Conservation (phyloP, 1,139 yeast genomes). For the Saccharomyces hybrid region DNA sequence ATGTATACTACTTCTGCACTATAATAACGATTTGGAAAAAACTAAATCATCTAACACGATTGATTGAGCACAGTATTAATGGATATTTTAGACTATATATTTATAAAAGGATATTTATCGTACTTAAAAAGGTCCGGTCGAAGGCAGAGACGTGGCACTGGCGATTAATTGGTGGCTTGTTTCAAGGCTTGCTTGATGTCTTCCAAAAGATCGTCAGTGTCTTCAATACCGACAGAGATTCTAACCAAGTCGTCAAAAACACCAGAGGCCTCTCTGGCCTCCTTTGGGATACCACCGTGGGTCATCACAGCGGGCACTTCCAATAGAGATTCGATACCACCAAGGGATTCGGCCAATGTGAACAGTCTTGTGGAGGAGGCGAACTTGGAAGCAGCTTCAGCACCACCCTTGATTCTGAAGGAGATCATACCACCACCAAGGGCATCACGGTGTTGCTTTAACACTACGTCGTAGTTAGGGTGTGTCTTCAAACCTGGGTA, state of each 20-base stretch:
- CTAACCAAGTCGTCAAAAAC: constrained; percentile 78
- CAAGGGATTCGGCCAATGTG: constrained; percentile 83
- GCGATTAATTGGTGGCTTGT: constrained; percentile 23
- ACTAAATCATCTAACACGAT: neutral
- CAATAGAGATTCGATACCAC: constrained; percentile 80
- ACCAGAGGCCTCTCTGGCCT: constrained; percentile 71
- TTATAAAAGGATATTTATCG: neutral
- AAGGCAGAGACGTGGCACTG: neutral
- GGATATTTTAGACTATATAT: neutral
- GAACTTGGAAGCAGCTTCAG: constrained; percentile 65
- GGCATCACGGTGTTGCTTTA: constrained; percentile 73
- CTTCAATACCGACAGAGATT: constrained; percentile 84
- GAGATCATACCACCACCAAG: constrained; percentile 92
- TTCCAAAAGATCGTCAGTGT: constrained; percentile 64
- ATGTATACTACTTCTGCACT: neutral
- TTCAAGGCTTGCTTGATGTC: constrained; percentile 68
- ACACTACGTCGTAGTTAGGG: constrained; percentile 54
- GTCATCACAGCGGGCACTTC: constrained; percentile 93
- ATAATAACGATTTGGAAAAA: neutral
- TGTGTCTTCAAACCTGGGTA: constrained; percentile 76
- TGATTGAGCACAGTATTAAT: neutral
- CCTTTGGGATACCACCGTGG: constrained; percentile 84
- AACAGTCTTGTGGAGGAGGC: constrained; percentile 68
- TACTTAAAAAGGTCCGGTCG: neutral
- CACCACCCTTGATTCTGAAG: constrained; percentile 79